These are phyloP conservation scores for Macrolepiota fuliginosa DNA, from an alignment of 768 basidiomycete genomes.

Conservation along the genomic window DNA sequence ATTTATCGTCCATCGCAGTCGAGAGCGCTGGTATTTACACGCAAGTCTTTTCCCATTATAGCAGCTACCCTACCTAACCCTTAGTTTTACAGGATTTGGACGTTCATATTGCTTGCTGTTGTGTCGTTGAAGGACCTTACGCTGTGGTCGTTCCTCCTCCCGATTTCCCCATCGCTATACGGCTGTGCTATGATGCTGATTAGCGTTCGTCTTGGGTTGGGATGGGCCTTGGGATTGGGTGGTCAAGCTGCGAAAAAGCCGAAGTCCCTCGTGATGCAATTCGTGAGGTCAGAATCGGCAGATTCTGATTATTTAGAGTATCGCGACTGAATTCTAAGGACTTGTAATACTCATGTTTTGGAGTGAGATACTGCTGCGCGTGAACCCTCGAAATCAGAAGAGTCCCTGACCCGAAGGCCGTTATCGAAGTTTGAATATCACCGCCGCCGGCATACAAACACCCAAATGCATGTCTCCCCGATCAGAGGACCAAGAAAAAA, in stretches of 20 bases:
- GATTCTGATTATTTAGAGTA: background rate
- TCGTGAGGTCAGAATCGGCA: background rate
- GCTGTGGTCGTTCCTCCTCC: slow-evolving; percentile 13
- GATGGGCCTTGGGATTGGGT: slow-evolving; percentile 13
- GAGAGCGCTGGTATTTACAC: slow-evolving; percentile 18
- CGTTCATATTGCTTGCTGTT: slow-evolving; percentile 4
- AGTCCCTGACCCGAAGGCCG: too few relatives aligned
- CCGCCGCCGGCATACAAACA: too few relatives aligned
- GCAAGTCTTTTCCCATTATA: slow-evolving; percentile 1
- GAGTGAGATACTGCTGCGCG: too few relatives aligned
- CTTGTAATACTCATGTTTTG: too few relatives aligned
- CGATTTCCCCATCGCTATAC: slow-evolving; percentile 10
- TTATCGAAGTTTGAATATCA: too few relatives aligned
- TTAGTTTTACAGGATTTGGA: background rate
- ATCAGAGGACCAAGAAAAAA: too few relatives aligned
- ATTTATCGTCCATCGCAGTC: slow-evolving; percentile 8
- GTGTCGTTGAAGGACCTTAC: background rate
- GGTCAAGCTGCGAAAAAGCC: slow-evolving; percentile 2
- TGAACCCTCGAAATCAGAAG: too few relatives aligned
- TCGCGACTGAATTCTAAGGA: background rate
- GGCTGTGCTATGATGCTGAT: slow-evolving; percentile 15
- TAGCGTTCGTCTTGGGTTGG: slow-evolving; percentile 14
- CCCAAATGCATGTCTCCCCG: too few relatives aligned
- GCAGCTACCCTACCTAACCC: background rate
- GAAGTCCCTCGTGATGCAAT: slow-evolving; percentile 1